Evolutionary conservation across 345 rosid genomes (phyloP), one percentile per base, ranked within the genome.

Genomic region (Camelina hispida): DNA sequence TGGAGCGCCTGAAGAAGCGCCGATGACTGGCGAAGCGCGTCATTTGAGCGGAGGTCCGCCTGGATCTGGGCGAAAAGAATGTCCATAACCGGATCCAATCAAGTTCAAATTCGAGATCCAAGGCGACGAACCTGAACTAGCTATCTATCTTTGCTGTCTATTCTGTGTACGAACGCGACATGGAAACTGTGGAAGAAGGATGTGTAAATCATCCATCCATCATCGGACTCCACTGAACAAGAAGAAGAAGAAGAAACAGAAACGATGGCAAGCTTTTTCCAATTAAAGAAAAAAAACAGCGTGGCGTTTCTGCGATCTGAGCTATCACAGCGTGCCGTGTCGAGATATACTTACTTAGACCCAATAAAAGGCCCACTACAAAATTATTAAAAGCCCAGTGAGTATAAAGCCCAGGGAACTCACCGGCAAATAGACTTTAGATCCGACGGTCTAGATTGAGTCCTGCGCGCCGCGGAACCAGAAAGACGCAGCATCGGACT

Each of bases 1-100:
- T 94, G 98, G 66, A 94, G 97, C 34, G 98, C 93, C 62, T 84
- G 94, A 43, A 94, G 97, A 69, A 94, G 97, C 20, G 98, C 98
- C 34, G 89, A 78, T 11, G 97, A 85, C 61, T 94, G 98, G 22
- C 97, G 97, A 67, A 94, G 96, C 2, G 98, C 97, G 72, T 94
- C 97, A 77, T 85, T 94, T n/a, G 98, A 94, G 32, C 93, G 98
- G 71, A 94, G 95, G 84, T 94, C 98, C 44, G 97, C 96, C 79
- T 94, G 98, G 88, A 94, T 94, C 97, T 94, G 98, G 56, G 96
- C 93, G 67, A 86, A 90, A 15, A 94, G 87, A 22, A 94, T 91
- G 85, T 93, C 98, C 98, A 93, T 93, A 69, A 50, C 48, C 42
- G 62, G 62, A 50, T 61, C 32, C 7, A 38, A 40, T 38, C 51